These are phyloP conservation scores for Avicennia marina DNA, from an alignment of 257 asterid species.

Conservation along the genomic window DNA sequence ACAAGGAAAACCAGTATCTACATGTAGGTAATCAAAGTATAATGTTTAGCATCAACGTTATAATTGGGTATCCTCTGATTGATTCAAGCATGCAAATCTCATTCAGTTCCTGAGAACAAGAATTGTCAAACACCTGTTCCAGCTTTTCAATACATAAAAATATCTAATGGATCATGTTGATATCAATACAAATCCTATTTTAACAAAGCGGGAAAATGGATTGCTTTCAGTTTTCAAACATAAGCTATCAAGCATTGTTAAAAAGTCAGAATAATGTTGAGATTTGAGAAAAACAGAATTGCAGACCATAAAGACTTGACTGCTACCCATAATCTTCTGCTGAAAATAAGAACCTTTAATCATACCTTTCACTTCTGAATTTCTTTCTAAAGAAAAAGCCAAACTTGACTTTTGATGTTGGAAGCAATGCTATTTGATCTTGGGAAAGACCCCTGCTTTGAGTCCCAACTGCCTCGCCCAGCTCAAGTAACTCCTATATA, in stretches of 20 bases:
- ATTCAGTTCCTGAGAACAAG: too few species aligned
- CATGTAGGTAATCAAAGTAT: too few species aligned
- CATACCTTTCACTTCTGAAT: slow-evolving; percentile 66
- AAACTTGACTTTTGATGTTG: slow-evolving; percentile 76
- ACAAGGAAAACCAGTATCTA: too few species aligned
- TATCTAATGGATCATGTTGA: too few species aligned
- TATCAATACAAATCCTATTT: too few species aligned
- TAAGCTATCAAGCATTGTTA: background rate
- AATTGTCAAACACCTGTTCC: too few species aligned
- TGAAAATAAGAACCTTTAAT: background rate
- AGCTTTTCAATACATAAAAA: too few species aligned
- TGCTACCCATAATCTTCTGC: background rate
- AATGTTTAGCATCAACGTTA: background rate
- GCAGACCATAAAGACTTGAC: background rate
- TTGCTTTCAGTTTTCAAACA: too few species aligned
- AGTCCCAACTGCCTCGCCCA: slow-evolving; percentile 88
- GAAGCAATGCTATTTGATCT: slow-evolving; percentile 70
- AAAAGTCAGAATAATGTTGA: background rate
- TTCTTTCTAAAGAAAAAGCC: slow-evolving; percentile 68
- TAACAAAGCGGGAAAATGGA: too few species aligned
- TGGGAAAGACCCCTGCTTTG: slow-evolving; percentile 84
- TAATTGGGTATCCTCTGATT: background rate
- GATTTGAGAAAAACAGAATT: background rate
- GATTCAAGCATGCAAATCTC: background rate
- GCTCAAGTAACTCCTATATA: slow-evolving; percentile 79